A percentile compares a stretch with the other conserved stretches of the same genome.
These are phyloP conservation scores for Macrocybe gigantea DNA, from an alignment of 768 basidiomycete genomes.

Conservation along the genomic window DNA sequence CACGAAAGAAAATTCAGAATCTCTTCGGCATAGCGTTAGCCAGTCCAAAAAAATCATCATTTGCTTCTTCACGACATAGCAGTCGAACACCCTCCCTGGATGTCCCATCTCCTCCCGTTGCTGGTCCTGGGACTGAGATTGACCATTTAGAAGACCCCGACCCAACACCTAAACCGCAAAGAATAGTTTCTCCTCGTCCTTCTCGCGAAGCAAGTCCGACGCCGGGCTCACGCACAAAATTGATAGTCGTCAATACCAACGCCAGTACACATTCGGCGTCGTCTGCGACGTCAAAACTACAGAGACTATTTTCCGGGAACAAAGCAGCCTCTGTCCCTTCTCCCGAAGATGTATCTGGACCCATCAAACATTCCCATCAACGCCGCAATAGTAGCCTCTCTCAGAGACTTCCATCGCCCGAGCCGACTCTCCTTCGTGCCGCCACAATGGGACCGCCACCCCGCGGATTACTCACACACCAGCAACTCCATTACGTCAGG, in stretches of 20 bases:
- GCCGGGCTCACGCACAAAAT: slow-evolving; percentile 18
- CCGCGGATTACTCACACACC: slow-evolving; percentile 28
- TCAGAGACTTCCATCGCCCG: slow-evolving; percentile 1
- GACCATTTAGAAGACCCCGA: slow-evolving; percentile 16
- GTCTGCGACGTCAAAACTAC: slow-evolving; percentile 15
- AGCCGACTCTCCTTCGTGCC: slow-evolving; percentile 5
- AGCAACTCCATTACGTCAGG: slow-evolving; percentile 18
- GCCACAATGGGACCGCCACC: slow-evolving; percentile 7
- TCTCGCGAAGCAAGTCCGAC: slow-evolving; percentile 26
- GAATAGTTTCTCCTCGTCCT: slow-evolving; percentile 15
- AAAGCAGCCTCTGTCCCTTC: slow-evolving; percentile 11
- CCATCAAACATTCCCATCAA: slow-evolving; percentile 12
- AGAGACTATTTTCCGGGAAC: slow-evolving; percentile 11
- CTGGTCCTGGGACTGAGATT: slow-evolving; percentile 3
- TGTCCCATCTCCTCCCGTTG: slow-evolving; percentile 8
- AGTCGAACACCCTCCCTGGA: slow-evolving; percentile 19
- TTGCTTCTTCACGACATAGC: slow-evolving; percentile 28
- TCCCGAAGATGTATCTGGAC: slow-evolving; percentile 12
- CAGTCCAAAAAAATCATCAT: slow-evolving; percentile 30
- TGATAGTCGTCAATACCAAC: slow-evolving; percentile 4
- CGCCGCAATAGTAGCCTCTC: slow-evolving; percentile 8
- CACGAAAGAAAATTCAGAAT: slow-evolving; percentile 37
- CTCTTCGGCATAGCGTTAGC: slow-evolving; percentile 39
- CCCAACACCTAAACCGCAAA: slow-evolving; percentile 22
- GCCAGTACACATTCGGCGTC: slow-evolving; percentile 21